phyloP scores from a whole-genome alignment of 2,329 filamentous ascomycete species.

The Aspergillus felis region DNA sequence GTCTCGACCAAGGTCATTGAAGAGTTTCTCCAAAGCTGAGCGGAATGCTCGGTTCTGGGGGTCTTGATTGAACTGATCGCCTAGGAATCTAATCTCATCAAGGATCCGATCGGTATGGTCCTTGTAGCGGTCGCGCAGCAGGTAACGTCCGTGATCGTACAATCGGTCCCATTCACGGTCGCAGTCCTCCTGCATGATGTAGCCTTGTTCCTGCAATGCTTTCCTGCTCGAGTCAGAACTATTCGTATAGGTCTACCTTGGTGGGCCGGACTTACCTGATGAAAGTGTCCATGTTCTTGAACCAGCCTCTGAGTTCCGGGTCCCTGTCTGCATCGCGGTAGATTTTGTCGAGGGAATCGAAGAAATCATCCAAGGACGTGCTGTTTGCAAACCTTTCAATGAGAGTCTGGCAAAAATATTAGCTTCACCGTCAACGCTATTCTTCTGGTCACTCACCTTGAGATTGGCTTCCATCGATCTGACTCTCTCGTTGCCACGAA shows the following conservation, averaged over 20 bases:
- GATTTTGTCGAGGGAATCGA: constrained; percentile 77
- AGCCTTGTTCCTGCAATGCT: constrained; percentile 84
- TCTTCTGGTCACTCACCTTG: constrained; percentile 52
- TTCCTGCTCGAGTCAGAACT: constrained; percentile 45
- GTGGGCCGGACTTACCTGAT: constrained; percentile 48
- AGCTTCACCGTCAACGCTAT: constrained; percentile 43
- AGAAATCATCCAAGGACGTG: constrained; percentile 82
- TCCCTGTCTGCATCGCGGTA: constrained; percentile 85
- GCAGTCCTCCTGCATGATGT: constrained; percentile 76
- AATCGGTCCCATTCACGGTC: constrained; percentile 78
- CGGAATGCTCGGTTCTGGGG: constrained; percentile 79
- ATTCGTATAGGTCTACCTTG: not conserved
- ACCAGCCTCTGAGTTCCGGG: constrained; percentile 83
- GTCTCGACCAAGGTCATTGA: constrained; percentile 85
- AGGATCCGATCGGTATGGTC: constrained; percentile 79
- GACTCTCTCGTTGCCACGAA: constrained; percentile 62
- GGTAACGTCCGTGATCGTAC: constrained; percentile 78
- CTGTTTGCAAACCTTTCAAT: constrained; percentile 95
- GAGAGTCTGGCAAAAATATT: constrained; percentile 60
- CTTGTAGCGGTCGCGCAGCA: constrained; percentile 85
- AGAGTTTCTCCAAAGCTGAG: constrained; percentile 73
- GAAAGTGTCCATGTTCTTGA: constrained; percentile 71
- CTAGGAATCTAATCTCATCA: constrained; percentile 87
- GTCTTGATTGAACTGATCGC: constrained; percentile 84
- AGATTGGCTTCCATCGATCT: constrained; percentile 73